Base-by-base conservation (phyloP, 768 basidiomycete species). In the Lactarius sanguifluus region DNA sequence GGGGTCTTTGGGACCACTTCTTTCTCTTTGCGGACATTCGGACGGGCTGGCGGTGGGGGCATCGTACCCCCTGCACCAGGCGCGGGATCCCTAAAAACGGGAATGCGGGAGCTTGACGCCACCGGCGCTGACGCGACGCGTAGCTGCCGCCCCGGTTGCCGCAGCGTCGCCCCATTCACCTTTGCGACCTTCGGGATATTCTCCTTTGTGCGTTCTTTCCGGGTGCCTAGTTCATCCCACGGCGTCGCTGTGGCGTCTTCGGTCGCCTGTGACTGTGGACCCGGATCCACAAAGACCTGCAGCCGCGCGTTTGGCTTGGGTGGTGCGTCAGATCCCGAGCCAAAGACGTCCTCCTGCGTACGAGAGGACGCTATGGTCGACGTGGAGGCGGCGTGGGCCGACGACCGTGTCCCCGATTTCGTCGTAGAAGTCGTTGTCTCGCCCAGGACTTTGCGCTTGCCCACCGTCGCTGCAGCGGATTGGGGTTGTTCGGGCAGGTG, bases 151-250 rank as follows among this genome's bases (percentile, higher is more conserved):
- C 88, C 86, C 20, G 86, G 79, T 66, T 89, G 86, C 66, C 83
- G 85, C 50, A 92, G 67, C 34, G 83, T 90, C 64, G 88, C 82
- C 13, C 90, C 91, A 2, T 75, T 82, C 59, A 88, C 81, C 79
- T 88, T 90, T 74, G 84, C 83, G 36, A 85, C 83, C 74, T 89
- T 89, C 9, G 84, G 85, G 1, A 86, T 78, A 70, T 93, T 93
- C 77, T 93, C 91, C 71, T 92, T 93, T 70, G 91, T 80, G 61
- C 91, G 83, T 5, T 86, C 82, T 74, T 89, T 90, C 71, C 91
- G 89, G 66, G 90, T 87, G 23, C 90, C 91, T 2, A 93, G 74
- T 65, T 92, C 91, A 36, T 84, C 82, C 83, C 87, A 93, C 18
- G 84, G 78, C 61, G 83, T 83, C 12, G 76, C 69, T 58, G 68